A percentile compares a stretch with the other conserved stretches of the same genome.
Conservation (phyloP, 2,329 filamentous ascomycete genomes). For the Cercospora zeina region DNA sequence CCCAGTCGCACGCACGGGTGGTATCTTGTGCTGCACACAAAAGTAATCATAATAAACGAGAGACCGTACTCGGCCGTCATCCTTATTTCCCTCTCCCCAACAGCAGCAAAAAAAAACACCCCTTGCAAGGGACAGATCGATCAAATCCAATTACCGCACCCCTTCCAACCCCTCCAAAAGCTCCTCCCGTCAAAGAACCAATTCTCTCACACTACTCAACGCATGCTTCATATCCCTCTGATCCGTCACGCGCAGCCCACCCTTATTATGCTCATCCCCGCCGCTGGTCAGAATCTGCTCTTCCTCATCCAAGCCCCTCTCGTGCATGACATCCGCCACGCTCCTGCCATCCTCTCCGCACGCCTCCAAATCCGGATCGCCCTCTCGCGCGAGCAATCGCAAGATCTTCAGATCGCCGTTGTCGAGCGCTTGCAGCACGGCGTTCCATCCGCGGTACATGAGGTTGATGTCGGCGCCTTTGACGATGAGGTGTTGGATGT, state of each 20-base stretch:
- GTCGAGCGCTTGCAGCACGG: slow-evolving; percentile 65
- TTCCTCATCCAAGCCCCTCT: slow-evolving; percentile 59
- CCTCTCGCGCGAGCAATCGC: slow-evolving; percentile 53
- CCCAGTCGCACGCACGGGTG: no score
- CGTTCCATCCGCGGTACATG: slow-evolving; percentile 66
- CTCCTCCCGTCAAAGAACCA: slow-evolving; percentile 20
- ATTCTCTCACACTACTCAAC: slow-evolving; percentile 19
- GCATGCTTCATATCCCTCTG: slow-evolving; percentile 27
- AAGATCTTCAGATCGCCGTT: slow-evolving; percentile 61
- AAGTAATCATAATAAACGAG: no score
- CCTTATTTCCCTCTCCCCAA: background rate
- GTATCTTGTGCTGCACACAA: no score
- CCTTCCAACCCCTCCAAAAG: background rate
- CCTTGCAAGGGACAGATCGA: background rate
- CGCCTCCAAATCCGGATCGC: slow-evolving; percentile 55
- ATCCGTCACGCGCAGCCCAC: background rate
- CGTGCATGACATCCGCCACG: slow-evolving; percentile 60
- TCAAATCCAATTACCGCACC: background rate
- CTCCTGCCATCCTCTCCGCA: slow-evolving; percentile 57
- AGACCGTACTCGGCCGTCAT: background rate
- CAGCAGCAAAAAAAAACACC: background rate
- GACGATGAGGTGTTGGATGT: slow-evolving; percentile 63
- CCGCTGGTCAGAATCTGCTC: slow-evolving; percentile 30
- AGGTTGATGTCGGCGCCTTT: slow-evolving; percentile 68
- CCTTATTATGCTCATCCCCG: background rate